Conservation (phyloP, 2,329 filamentous ascomycete species). For the Cladophialophora bantiana region DNA sequence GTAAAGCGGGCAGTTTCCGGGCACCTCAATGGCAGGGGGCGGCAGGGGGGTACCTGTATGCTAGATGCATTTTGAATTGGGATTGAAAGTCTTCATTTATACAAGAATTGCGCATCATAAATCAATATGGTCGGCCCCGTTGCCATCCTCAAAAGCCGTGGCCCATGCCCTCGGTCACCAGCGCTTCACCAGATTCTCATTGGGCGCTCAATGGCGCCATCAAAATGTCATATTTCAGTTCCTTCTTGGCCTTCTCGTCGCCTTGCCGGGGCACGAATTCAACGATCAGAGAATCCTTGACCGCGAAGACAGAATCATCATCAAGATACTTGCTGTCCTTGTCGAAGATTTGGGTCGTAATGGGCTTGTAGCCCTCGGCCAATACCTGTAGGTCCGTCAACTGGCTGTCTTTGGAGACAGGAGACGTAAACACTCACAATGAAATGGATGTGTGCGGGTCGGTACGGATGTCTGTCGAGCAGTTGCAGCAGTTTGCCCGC, state of each 20-base stretch:
- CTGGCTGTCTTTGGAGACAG: constrained; percentile 5
- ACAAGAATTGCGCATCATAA: background rate
- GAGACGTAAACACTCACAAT: constrained; percentile 52
- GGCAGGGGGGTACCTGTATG: no score
- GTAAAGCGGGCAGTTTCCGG: background rate
- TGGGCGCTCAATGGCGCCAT: constrained; percentile 44
- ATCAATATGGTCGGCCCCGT: background rate
- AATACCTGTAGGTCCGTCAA: constrained; percentile 52
- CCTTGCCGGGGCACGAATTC: constrained; percentile 62
- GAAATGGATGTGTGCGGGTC: constrained; percentile 70
- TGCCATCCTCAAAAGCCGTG: constrained; percentile 11
- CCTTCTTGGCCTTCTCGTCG: constrained; percentile 60
- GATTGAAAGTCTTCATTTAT: background rate
- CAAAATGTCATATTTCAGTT: constrained; percentile 62
- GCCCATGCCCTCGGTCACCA: constrained; percentile 23
- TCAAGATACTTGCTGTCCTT: constrained; percentile 67
- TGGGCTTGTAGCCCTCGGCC: constrained; percentile 67
- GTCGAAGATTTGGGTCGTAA: constrained; percentile 82
- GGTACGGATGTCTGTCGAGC: constrained; percentile 66
- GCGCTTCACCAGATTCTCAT: constrained; percentile 60
- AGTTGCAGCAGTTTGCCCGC: constrained; percentile 64
- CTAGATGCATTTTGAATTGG: background rate
- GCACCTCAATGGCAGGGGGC: background rate
- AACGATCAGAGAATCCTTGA: constrained; percentile 65
- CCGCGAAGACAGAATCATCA: constrained; percentile 66